Conservation (phyloP, 768 basidiomycete species). For the Clavaria fumosa region DNA sequence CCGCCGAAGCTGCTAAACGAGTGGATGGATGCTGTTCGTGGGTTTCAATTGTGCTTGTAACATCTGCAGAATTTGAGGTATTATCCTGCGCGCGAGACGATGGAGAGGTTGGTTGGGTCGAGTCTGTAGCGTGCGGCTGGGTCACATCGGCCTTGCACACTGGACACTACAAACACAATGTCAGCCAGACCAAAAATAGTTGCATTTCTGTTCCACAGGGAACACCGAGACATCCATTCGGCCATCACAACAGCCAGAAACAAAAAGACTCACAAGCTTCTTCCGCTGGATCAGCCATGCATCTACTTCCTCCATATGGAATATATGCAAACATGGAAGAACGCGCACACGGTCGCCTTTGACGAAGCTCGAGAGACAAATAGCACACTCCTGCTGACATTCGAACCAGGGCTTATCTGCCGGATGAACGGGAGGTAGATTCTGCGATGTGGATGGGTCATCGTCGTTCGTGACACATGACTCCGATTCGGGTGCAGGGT, state of each 20-base stretch:
- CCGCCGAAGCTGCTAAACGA: no score
- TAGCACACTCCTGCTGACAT: conserved; percentile 76
- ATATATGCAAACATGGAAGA: conserved; percentile 88
- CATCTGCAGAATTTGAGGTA: no score
- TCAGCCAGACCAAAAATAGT: conserved; percentile 5
- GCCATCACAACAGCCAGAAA: not conserved
- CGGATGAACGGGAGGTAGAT: conserved; percentile 15
- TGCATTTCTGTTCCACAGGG: no score
- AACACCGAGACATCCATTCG: no score
- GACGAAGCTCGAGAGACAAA: conserved; percentile 77
- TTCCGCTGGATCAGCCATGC: conserved; percentile 86
- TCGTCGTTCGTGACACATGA: conserved; percentile 12
- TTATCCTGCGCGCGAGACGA: no score
- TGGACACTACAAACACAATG: conserved; percentile 47
- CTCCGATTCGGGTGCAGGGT: conserved; percentile 24
- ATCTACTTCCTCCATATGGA: conserved; percentile 85
- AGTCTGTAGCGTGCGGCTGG: conserved; percentile 29
- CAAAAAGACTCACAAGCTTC: conserved; percentile 55
- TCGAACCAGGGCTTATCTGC: conserved; percentile 59
- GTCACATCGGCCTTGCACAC: conserved; percentile 91
- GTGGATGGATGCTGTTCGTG: no score
- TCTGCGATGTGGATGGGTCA: conserved; percentile 28
- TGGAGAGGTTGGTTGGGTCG: no score
- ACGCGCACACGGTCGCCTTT: conserved; percentile 85
- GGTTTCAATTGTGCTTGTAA: no score